phyloP scores from a whole-genome alignment of 345 rosid genomes.

The Arabis alpina region DNA sequence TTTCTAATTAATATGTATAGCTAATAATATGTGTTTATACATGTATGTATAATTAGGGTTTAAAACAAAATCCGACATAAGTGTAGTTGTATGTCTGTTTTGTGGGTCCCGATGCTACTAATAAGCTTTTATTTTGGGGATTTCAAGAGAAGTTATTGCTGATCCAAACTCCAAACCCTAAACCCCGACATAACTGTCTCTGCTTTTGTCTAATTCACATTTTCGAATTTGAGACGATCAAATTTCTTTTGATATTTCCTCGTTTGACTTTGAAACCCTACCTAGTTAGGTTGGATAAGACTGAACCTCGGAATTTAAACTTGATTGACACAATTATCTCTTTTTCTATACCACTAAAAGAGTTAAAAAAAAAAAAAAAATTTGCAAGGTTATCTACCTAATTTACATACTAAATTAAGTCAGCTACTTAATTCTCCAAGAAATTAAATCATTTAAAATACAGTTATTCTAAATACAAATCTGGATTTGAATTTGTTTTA shows the following conservation, averaged over 20 bases:
- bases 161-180: conserved; percentile 36
- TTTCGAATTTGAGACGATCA: conserved; percentile 24
- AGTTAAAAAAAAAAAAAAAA: too few relatives aligned
- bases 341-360: too few relatives aligned
- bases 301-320: conserved; percentile 3
- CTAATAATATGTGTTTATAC: neutral
- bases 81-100: conserved; percentile 23
- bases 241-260: neutral
- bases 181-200: conserved; percentile 31
- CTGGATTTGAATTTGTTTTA: too few relatives aligned
- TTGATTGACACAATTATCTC: conserved; percentile 13
- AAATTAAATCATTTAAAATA: too few relatives aligned
- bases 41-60: neutral
- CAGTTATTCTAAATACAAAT: too few relatives aligned
- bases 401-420: too few relatives aligned
- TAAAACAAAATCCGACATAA: conserved; percentile 10
- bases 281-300: conserved; percentile 1
- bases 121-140: neutral
- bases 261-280: neutral
- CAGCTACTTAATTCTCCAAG: too few relatives aligned
- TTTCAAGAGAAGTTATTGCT: conserved; percentile 5
- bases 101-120: conserved; percentile 42
- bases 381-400: too few relatives aligned
- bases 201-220: conserved; percentile 22
- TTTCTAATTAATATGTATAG: too few relatives aligned